Conservation (phyloP, 78 protist genomes). For the Chrysochromulina parva region DNA sequence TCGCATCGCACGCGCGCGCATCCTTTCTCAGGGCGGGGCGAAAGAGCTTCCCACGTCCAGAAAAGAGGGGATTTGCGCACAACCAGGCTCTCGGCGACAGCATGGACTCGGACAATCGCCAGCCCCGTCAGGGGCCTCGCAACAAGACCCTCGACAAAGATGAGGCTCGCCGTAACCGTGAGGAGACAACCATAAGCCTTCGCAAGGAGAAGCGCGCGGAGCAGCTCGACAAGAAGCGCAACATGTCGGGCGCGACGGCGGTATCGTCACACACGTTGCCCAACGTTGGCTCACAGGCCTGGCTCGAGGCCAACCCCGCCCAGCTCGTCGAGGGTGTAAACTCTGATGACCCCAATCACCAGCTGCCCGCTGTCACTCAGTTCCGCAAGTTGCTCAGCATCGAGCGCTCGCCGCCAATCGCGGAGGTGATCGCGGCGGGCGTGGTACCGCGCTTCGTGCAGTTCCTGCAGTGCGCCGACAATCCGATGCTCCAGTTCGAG, state of each 20-base stretch:
- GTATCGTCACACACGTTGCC: neutral
- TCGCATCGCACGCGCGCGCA: too few relatives aligned
- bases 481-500: constrained; percentile 72
- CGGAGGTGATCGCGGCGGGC: constrained; percentile 85
- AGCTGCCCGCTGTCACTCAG: constrained; percentile 48
- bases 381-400: constrained; percentile 88
- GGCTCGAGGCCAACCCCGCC: constrained; percentile 18
- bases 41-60: too few relatives aligned
- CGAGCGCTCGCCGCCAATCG: constrained; percentile 92
- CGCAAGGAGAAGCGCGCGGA: constrained; percentile 82
- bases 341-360: constrained; percentile 30
- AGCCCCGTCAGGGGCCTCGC: too few relatives aligned
- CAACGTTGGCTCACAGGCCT: neutral
- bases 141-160: constrained; percentile 14
- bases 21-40: too few relatives aligned
- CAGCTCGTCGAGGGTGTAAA: neutral
- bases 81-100: too few relatives aligned
- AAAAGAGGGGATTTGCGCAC: too few relatives aligned
- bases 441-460: constrained; percentile 89
- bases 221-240: constrained; percentile 56
- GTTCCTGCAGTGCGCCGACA: constrained; percentile 60
- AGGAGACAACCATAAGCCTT: constrained; percentile 61
- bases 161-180: constrained; percentile 70
- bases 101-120: too few relatives aligned
- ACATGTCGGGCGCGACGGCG: neutral